Base-by-base conservation (phyloP, 441 rosid species). In the Erodium texanum region DNA sequence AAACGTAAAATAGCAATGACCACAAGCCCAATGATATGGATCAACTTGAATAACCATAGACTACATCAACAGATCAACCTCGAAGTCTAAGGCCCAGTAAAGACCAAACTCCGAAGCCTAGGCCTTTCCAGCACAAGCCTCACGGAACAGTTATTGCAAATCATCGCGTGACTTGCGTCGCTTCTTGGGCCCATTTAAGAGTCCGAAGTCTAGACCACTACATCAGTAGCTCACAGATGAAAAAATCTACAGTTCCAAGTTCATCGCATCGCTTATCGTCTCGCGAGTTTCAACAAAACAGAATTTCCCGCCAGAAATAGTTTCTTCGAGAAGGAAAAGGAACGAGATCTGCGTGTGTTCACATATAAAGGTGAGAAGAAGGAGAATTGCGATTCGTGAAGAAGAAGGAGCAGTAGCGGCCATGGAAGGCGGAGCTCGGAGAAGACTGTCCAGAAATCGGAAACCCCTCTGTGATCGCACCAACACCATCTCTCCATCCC, bases 281-380 rank as follows among this genome's bases (percentile, higher is more conserved):
- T 54, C 62, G 14, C 24, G 24, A 56, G 24, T 56, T 56, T 56
- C 62, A 56, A 19, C 24, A 20, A 7, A 56, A 56, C 62, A 56
- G 62, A 19, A 56, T 7, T 56, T 56, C 62, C 62, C 62, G 62
- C 62, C 62, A 56, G 10, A 56, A 56, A 43, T 43, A 43, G 15
- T n/a, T 43, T 11, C 50, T 43, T 43, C 50, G 50, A 43, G 50
- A 43, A 43, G n/a, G 50, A 43, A 20, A 43, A 43, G n/a, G 50
- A 43, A 20, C 62, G 24, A 56, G 62, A 56, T 7, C 27, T 10
- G 62, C 18, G 23, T 56, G 15, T 3, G 24, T 1, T 32, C 36
- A 32, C 36, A n/a, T n/a, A 32, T 0, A 32, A 3, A 56, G 24
- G 2, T 10, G 12, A 22, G 24, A 3, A 22, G 12, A 2, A 3